These are phyloP conservation scores for Syncephalastrum monosporum DNA, from an alignment of 371 early-diverging fungal species.

Conservation along the genomic window DNA sequence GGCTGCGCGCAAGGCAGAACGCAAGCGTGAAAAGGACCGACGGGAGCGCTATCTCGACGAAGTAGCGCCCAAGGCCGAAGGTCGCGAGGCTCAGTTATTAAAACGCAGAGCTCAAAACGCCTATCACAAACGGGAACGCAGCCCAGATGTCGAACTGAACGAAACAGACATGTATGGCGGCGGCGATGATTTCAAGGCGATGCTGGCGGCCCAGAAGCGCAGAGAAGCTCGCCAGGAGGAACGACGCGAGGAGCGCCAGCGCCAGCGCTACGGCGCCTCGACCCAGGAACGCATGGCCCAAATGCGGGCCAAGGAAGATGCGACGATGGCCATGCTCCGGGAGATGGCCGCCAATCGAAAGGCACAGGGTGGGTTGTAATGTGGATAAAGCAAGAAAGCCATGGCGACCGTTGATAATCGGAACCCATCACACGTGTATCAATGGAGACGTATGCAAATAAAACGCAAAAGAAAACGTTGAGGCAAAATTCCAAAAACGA, in stretches of 20 bases:
- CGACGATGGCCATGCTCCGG: constrained; percentile 69
- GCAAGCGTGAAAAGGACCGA: constrained; percentile 43
- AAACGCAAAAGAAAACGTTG: too few relatives aligned
- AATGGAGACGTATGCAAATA: too few relatives aligned
- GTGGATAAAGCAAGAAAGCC: too few relatives aligned
- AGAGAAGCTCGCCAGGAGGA: constrained; percentile 48
- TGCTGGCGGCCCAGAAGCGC: constrained; percentile 50
- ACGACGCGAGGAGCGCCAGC: constrained; percentile 25
- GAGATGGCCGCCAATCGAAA: constrained; percentile 61
- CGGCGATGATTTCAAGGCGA: constrained; percentile 62
- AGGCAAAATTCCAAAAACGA: too few relatives aligned
- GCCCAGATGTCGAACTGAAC: constrained; percentile 72
- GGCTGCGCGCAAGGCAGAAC: constrained; percentile 45
- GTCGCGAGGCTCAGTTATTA: constrained; percentile 72
- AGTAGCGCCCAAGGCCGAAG: constrained; percentile 79
- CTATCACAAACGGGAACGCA: constrained; percentile 66
- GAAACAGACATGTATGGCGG: constrained; percentile 75
- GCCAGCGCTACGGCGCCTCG: constrained; percentile 36
- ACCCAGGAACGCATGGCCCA: constrained; percentile 49
- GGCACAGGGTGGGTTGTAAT: constrained; percentile 14
- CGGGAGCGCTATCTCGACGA: constrained; percentile 75
- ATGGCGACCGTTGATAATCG: too few relatives aligned
- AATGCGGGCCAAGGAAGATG: constrained; percentile 63
- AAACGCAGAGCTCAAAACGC: constrained; percentile 65
- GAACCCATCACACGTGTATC: too few relatives aligned